phyloP scores from a whole-genome alignment of 495 filamentous ascomycete genomes.

The Aspergillus sclerotioniger region DNA sequence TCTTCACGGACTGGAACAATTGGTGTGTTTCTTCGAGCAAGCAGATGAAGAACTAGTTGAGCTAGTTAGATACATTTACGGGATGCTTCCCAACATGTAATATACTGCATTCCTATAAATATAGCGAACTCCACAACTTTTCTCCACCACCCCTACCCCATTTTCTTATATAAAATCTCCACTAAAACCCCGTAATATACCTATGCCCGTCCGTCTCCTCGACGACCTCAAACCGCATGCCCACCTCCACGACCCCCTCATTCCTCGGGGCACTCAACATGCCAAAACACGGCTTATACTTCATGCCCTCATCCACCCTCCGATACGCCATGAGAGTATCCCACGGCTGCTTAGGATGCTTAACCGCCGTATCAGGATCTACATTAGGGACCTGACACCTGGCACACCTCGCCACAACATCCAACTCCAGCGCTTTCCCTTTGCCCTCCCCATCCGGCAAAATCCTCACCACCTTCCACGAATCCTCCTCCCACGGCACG shows the following conservation, averaged over 20 bases:
- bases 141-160: background rate
- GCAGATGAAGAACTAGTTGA: constrained; percentile 38
- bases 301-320: constrained; percentile 71
- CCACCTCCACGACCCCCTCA: constrained; percentile 52
- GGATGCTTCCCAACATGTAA: background rate
- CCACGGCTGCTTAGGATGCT: constrained; percentile 74
- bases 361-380: constrained; percentile 65
- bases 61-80: background rate
- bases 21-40: constrained; percentile 57
- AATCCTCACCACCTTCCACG: constrained; percentile 74
- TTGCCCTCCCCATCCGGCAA: background rate
- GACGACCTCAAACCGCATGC: constrained; percentile 53
- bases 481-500: constrained; percentile 69
- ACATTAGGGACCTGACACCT: constrained; percentile 88
- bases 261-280: constrained; percentile 72
- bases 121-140: background rate
- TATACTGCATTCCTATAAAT: background rate
- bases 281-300: constrained; percentile 71
- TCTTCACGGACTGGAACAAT: constrained; percentile 69
- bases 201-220: constrained; percentile 57
- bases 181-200: constrained; percentile 48
- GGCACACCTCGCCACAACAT: constrained; percentile 69
- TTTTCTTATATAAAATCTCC: background rate
- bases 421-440: constrained; percentile 33
- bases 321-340: constrained; percentile 68